Evolutionary conservation across 352 stramenopile genomes (phyloP), one percentile per base, ranked within the genome.

Genomic region (Phytophthora cryptogea): DNA sequence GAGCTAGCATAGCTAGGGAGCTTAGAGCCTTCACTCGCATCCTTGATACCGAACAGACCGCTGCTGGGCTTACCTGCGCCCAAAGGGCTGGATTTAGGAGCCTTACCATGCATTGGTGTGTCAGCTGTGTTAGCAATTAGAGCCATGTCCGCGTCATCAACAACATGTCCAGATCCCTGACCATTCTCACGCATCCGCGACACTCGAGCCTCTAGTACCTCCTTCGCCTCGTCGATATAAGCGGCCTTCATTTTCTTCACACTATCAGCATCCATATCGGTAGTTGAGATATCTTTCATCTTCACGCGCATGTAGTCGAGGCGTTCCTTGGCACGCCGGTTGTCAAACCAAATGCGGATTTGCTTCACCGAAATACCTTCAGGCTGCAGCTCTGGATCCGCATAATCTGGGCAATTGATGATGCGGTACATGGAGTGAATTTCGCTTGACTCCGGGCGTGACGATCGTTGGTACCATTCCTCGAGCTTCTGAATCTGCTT

Each of bases 371-470:
- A 89, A 31, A 95, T 95, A 33, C 86, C 86, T 57, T 95, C 86
- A 4, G 86, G 83, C 55, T 95, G 86, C 42, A 95, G 66, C 54
- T 95, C 86, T 61, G 81, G 74, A 59, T 95, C 83, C 26, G 83
- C 83, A 63, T 89, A 95, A 30, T 92, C 81, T 26, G 76, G 73
- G 40, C 83, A 87, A 62, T 95, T 95, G 52, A 95, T 93, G 42
- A 95, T 93, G 42, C 83, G 82, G 62, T 93, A 95, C 86, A 95
- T 95, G n/a, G 82, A 81, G 54, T 95, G 86, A 66, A 95, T 95
- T 68, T 95, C 86, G 39, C 76, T 88, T 4, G 82, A 83, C 54
- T 93, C 86, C 10, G 86, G 86, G 2, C 86, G 81, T 20, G 81
- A 92, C 8, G 81, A 92, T 32, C 88, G 86, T 62, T 89, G 80